Percentiles rank a stretch among this genome's conserved stretches.
These are phyloP conservation scores for Cladosporium sp. DNA, from an alignment of 2,329 filamentous ascomycete species.

Conservation along the genomic window DNA sequence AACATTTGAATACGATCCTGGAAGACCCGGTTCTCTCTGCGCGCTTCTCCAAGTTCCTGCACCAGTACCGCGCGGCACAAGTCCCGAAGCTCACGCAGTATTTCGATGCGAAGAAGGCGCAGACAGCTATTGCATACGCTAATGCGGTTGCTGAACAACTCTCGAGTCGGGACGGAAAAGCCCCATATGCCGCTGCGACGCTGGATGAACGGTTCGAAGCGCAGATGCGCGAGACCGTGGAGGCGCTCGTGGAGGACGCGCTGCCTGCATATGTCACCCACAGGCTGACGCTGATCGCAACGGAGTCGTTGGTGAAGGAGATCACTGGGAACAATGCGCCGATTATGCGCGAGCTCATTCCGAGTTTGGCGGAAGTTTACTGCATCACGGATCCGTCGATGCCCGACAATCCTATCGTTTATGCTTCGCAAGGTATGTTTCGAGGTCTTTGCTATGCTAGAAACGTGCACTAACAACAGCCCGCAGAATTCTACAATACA, in stretches of 20 bases:
- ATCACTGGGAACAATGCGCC: slow-evolving; percentile 38
- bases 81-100: slow-evolving; percentile 33
- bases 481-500: slow-evolving; percentile 37
- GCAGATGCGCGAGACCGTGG: slow-evolving; percentile 26
- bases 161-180: slow-evolving; percentile 20
- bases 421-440: slow-evolving; percentile 35
- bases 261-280: slow-evolving; percentile 39
- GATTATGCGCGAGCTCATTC: slow-evolving; percentile 35
- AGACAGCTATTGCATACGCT: slow-evolving; percentile 39
- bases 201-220: slow-evolving; percentile 35
- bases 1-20: slow-evolving; percentile 39
- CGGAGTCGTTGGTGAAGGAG: slow-evolving; percentile 38
- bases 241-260: slow-evolving; percentile 35
- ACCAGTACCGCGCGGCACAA: slow-evolving; percentile 33
- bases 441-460: background rate
- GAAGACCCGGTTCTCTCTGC: slow-evolving; percentile 30
- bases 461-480: background rate
- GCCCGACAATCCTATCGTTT: slow-evolving; percentile 41
- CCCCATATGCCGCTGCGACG: slow-evolving; percentile 26
- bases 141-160: slow-evolving; percentile 37
- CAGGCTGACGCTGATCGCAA: slow-evolving; percentile 34
- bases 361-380: slow-evolving; percentile 40
- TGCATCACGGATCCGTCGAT: slow-evolving; percentile 40
- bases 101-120: slow-evolving; percentile 36
- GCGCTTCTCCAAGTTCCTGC: slow-evolving; percentile 35